Percentiles rank a stretch among this genome's conserved stretches.
Evolutionary conservation across 192 early-diverging fungal genomes (phyloP).

Genomic region (Coemansia sp.): DNA sequence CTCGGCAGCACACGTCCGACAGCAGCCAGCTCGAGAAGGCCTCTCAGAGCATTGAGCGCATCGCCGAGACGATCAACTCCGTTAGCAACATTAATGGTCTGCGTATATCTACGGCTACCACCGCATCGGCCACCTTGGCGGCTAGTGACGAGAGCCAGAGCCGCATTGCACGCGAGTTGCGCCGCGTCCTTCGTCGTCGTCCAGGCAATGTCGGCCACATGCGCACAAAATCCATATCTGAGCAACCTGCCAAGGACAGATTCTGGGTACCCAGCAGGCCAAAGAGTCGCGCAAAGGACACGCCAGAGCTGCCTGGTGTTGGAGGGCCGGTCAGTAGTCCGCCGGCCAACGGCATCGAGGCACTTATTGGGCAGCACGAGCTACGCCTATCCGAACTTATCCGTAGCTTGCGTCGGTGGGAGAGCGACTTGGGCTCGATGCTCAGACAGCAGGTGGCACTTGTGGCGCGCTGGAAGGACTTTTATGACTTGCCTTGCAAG

Average conservation of each 20-base stretch:
- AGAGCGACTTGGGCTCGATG: constrained; percentile 32
- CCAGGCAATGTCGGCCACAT: constrained; percentile 24
- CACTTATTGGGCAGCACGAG: constrained; percentile 51
- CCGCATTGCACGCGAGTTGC: constrained; percentile 44
- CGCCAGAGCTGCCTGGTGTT: neutral
- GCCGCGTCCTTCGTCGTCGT: constrained; percentile 43
- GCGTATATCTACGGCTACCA: constrained; percentile 36
- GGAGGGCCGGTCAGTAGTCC: neutral
- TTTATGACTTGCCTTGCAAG: constrained; percentile 18
- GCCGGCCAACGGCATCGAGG: constrained; percentile 28
- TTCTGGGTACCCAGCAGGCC: constrained; percentile 14
- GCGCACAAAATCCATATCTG: constrained; percentile 25
- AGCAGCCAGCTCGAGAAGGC: constrained; percentile 42
- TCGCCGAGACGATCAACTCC: constrained; percentile 46
- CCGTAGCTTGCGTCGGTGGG: constrained; percentile 35
- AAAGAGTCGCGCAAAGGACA: constrained; percentile 23
- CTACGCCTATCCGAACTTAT: constrained; percentile 34
- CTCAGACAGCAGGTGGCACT: constrained; percentile 37
- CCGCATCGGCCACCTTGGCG: constrained; percentile 7
- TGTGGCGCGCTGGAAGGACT: constrained; percentile 41
- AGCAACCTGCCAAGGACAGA: constrained; percentile 19
- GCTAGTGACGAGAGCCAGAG: constrained; percentile 35
- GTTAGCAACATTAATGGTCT: constrained; percentile 30
- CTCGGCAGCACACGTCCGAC: constrained; percentile 32
- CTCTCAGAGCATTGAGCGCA: constrained; percentile 36